Evolutionary conservation across 768 basidiomycete genomes (phyloP).

Genomic region (Rhodotorula paludigena): DNA sequence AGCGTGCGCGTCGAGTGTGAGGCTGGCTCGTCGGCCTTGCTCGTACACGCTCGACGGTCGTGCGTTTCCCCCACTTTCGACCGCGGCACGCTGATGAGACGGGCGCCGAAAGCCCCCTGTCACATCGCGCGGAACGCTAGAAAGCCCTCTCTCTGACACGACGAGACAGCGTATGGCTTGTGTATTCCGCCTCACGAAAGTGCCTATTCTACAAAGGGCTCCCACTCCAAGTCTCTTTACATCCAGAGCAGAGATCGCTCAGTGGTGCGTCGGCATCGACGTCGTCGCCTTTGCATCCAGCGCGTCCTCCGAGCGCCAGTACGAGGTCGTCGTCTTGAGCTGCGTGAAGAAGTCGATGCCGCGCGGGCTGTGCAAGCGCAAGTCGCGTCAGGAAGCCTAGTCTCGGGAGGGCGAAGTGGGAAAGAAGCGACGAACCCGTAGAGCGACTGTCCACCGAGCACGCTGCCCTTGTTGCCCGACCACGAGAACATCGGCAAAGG

Average conservation of each 20-base stretch:
- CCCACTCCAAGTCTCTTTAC: no score
- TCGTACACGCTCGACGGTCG: no score
- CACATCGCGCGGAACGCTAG: no score
- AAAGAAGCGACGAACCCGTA: constrained; percentile 62
- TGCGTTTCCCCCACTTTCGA: no score
- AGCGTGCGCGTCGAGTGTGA: no score
- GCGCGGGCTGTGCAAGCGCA: constrained; percentile 42
- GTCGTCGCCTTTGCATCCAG: constrained; percentile 45
- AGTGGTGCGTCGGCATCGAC: constrained; percentile 45
- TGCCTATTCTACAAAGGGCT: no score
- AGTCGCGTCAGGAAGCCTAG: not conserved
- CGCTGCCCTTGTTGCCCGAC: constrained; percentile 71
- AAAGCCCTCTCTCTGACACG: no score
- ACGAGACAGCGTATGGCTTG: no score
- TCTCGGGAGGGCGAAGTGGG: not conserved
- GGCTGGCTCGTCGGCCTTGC: no score
- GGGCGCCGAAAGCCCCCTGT: no score
- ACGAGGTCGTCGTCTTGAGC: constrained; percentile 89
- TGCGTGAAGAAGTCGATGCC: constrained; percentile 95
- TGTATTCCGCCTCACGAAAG: no score
- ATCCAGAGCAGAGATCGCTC: not conserved
- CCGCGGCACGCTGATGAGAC: no score
- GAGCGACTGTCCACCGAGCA: constrained; percentile 58
- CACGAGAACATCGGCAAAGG: constrained; percentile 88
- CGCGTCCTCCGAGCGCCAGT: constrained; percentile 75